phyloP scores from a whole-genome alignment of 2,329 filamentous ascomycete genomes.

The Botrytis squamosa region DNA sequence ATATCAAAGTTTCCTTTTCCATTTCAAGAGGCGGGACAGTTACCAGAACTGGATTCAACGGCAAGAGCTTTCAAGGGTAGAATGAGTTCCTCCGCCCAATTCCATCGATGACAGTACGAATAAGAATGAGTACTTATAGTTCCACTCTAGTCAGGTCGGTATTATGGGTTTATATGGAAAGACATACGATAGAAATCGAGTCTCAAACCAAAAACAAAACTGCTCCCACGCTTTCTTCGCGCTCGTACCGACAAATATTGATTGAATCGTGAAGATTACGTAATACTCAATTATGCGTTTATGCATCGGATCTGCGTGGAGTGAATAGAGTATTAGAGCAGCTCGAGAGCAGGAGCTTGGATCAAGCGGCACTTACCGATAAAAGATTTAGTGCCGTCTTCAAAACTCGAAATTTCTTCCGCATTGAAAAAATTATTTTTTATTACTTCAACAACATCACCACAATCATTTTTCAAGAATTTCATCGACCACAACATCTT shows the following conservation, averaged over 20 bases:
- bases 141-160: background rate
- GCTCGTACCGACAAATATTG: background rate
- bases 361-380: background rate
- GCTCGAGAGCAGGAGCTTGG: background rate
- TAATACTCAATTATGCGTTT: background rate
- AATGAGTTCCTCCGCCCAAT: background rate
- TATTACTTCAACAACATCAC: background rate
- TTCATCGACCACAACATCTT: conserved; percentile 22
- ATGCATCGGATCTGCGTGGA: background rate
- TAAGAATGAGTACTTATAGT: background rate
- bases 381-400: background rate
- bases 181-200: background rate
- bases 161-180: background rate
- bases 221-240: background rate
- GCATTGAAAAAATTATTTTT: background rate
- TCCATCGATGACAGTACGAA: background rate
- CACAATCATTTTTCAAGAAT: background rate
- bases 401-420: conserved; percentile 6
- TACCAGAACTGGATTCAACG: background rate
- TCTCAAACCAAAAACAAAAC: background rate
- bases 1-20: conserved; percentile 30
- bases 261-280: background rate
- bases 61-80: background rate
- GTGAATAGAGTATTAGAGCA: no score
- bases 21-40: background rate